A percentile compares a stretch with the other conserved stretches of the same genome.
phyloP scores from a whole-genome alignment of 441 rosid genomes.

The Heliophila coronopifolia region DNA sequence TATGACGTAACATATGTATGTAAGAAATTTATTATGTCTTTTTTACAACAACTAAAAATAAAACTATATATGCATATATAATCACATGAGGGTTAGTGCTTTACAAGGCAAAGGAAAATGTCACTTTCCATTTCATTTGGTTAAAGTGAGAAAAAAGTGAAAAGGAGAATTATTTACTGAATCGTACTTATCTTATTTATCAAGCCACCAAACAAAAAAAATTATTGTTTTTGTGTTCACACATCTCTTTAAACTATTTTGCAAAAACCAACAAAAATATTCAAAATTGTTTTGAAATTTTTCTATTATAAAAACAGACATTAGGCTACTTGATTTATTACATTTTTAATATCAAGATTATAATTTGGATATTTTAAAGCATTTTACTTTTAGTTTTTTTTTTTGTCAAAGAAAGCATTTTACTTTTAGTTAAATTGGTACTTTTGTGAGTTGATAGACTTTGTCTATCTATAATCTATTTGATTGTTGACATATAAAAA shows the following conservation, averaged over 20 bases:
- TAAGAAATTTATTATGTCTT: neutral
- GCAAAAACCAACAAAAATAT: no score
- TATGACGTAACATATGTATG: neutral
- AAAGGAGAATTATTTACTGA: neutral
- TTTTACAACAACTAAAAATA: neutral
- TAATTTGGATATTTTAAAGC: no score
- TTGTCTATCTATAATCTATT: no score
- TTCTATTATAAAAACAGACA: no score
- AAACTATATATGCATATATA: neutral
- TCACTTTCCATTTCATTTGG: conserved; percentile 14
- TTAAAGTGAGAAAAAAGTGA: neutral
- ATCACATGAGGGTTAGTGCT: conserved; percentile 7
- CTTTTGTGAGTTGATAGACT: no score
- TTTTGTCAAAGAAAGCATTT: no score
- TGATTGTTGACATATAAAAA: no score
- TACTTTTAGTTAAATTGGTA: no score
- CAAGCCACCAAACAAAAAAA: neutral
- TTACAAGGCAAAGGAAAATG: neutral
- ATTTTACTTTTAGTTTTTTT: no score
- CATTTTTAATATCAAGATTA: no score
- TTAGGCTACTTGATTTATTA: no score
- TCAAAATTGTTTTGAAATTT: no score
- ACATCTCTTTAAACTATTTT: neutral
- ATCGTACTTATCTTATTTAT: conserved; percentile 10
- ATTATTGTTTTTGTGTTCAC: neutral